Base-by-base conservation (phyloP, 2,329 filamentous ascomycete genomes). In the Paracamarosporium sp. region DNA sequence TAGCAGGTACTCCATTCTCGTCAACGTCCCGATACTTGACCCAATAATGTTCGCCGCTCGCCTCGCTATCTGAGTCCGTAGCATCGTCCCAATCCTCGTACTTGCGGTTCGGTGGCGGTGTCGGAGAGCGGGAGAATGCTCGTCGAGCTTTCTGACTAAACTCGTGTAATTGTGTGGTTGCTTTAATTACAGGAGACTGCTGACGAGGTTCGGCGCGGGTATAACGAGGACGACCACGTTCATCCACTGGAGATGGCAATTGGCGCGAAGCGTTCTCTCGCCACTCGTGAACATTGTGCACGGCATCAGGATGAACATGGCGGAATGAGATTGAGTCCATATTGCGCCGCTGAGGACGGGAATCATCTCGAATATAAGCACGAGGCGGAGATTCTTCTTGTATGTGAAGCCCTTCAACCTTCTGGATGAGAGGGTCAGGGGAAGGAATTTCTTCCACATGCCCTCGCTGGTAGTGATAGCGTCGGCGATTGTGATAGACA, bases 1-100 rank as follows among this genome's bases (percentile, higher is more conserved):
- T 73, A 48, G 63, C 61, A 6, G 66, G 67, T 25, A 64, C 22
- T 1, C 71, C 71, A 45, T 69, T 66, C 56, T 73, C 71, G 56
- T 74, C 72, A 5, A 69, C 50, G 2, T 66, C 71, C 24, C 50
- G 69, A 63, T 65, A 75, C n/a, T 48, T 22, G 9, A 30, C 22
- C 30, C 35, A 28, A 8, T 50, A 33, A 5, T 67, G 50, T 66
- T 63, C 13, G 65, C 60, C 22, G 64, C 61, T 5, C 59, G 30
- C 55, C 3, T 65, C 65, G 33, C 69, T 72, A 22, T 63, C 69
- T 9, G 68, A 68, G 17, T 69, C 69, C 5, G 70, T 73, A 22
- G 66, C 50, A 9, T 72, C 68, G 9, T 68, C 65, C 27, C 51
- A 60, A 24, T 67, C 61, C 31, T 60, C 55, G 13, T 61, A 48